Evolutionary conservation across 192 early-diverging fungal genomes (phyloP).

Genomic region (Entrophospora sp.): DNA sequence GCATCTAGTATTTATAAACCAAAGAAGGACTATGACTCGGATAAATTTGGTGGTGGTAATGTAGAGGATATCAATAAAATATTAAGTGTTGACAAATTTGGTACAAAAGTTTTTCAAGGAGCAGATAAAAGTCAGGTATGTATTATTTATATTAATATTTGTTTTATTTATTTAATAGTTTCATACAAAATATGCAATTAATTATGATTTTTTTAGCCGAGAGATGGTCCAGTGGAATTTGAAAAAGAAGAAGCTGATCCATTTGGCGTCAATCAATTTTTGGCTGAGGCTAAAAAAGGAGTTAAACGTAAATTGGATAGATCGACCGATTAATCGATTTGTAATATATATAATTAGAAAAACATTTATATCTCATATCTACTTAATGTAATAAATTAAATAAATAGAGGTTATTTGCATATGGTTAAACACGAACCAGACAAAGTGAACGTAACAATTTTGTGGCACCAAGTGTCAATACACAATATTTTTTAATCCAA

Average conservation of each 20-base stretch:
- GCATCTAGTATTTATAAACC: slow-evolving; percentile 75
- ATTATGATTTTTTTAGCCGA: background rate
- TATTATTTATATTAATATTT: background rate
- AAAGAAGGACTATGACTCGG: slow-evolving; percentile 41
- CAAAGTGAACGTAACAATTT: too few species aligned
- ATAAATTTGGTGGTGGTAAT: slow-evolving; percentile 52
- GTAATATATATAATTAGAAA: too few species aligned
- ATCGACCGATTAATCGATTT: too few species aligned
- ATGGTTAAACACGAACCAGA: too few species aligned
- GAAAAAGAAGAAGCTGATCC: slow-evolving; percentile 79
- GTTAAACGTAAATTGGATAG: slow-evolving; percentile 30
- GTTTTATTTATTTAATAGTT: background rate
- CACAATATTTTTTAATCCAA: too few species aligned
- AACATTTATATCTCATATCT: too few species aligned
- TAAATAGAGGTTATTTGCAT: too few species aligned
- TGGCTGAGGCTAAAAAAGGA: slow-evolving; percentile 61
- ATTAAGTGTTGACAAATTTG: slow-evolving; percentile 62
- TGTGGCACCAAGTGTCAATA: too few species aligned
- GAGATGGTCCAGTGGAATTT: slow-evolving; percentile 88
- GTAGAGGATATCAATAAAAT: slow-evolving; percentile 62
- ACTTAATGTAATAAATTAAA: too few species aligned
- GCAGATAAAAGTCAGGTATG: slow-evolving; percentile 42
- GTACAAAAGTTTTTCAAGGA: slow-evolving; percentile 60
- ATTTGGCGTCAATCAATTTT: slow-evolving; percentile 88
- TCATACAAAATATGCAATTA: background rate